These are phyloP conservation scores for Aspergillus ustus DNA, from an alignment of 2,329 filamentous ascomycete species.

Conservation along the genomic window DNA sequence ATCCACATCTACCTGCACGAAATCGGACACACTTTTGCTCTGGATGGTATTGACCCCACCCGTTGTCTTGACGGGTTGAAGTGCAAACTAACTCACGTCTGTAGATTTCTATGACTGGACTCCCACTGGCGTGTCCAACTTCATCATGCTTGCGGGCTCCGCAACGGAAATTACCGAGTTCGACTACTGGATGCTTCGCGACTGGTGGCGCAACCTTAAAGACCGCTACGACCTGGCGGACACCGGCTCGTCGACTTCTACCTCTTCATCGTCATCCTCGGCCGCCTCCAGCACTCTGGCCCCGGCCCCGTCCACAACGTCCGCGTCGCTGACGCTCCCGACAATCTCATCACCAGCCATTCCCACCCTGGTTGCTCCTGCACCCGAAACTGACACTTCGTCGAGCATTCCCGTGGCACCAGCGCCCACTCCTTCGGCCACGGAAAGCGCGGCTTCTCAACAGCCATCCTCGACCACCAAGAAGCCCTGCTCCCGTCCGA, in stretches of 20 bases:
- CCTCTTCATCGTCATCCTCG: neutral
- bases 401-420: neutral
- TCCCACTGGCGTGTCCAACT: constrained; percentile 18
- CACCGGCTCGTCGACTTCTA: neutral
- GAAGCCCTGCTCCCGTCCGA: neutral
- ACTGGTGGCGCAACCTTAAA: constrained; percentile 26
- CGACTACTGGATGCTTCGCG: constrained; percentile 23
- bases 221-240: constrained; percentile 16
- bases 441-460: neutral
- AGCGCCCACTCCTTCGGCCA: neutral
- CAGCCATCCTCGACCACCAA: neutral
- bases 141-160: constrained; percentile 24
- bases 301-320: neutral
- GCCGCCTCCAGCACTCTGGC: neutral
- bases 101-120: constrained; percentile 26
- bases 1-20: constrained; percentile 25
- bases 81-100: neutral
- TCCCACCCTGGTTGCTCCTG: neutral
- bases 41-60: constrained; percentile 17
- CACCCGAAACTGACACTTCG: neutral
- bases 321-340: neutral
- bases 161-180: constrained; percentile 24
- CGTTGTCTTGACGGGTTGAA: neutral
- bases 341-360: neutral
- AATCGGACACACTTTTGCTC: constrained; percentile 23